These are phyloP conservation scores for Aegilops bicornis DNA, from an alignment of 176 grass and related monocot genomes.

Conservation along the genomic window DNA sequence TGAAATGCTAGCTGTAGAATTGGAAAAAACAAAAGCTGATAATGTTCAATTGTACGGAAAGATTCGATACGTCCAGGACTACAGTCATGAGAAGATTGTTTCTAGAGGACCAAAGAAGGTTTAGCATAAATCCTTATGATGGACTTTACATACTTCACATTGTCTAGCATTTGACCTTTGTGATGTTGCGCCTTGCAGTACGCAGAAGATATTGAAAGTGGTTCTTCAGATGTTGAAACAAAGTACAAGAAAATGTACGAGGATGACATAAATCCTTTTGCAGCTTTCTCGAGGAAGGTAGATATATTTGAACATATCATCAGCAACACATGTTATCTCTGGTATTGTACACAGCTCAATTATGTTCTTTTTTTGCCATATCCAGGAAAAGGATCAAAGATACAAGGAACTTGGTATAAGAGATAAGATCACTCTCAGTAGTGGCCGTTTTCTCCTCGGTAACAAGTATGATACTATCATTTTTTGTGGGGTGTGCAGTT, in stretches of 20 bases:
- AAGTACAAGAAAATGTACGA: constrained; percentile 99
- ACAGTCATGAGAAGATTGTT: constrained; percentile 94
- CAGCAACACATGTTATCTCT: neutral
- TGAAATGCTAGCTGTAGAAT: constrained; percentile 79
- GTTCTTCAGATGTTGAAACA: constrained; percentile 95
- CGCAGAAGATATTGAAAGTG: constrained; percentile 98
- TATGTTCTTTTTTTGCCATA: neutral
- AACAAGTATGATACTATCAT: constrained; percentile 82
- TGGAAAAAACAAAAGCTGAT: constrained; percentile 97
- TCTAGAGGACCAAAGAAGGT: constrained; percentile 99
- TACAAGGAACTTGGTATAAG: constrained; percentile 99
- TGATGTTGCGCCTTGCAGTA: constrained; percentile 48
- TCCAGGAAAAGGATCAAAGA: constrained; percentile 98
- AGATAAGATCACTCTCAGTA: constrained; percentile 99
- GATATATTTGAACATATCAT: neutral
- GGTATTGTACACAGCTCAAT: constrained; percentile 24
- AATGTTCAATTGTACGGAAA: constrained; percentile 98
- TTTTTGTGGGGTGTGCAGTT: constrained; percentile 8
- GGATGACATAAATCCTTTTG: constrained; percentile 99
- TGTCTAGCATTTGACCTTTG: constrained; percentile 37
- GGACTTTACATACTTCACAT: neutral
- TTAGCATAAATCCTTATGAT: neutral
- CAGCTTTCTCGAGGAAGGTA: constrained; percentile 98
- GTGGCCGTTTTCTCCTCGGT: constrained; percentile 98
- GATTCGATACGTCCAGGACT: constrained; percentile 95